Percentiles rank a stretch among this genome's conserved stretches.
Conservation (phyloP, 148 eudicot genomes). For the Salicornia ramosissima region DNA sequence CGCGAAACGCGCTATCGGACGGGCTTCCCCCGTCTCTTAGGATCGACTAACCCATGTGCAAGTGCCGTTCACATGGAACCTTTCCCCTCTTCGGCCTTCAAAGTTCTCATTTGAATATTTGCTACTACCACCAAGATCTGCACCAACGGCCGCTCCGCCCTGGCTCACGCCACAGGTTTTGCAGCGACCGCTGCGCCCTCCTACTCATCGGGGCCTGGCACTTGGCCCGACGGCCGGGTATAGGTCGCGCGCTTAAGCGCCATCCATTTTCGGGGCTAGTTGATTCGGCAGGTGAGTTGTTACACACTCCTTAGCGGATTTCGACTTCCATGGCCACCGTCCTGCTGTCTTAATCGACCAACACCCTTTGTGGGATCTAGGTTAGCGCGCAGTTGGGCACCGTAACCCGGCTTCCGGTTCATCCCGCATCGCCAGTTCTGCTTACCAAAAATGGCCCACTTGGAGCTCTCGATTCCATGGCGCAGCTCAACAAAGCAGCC, state of each 20-base stretch:
- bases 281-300: constrained; percentile 53
- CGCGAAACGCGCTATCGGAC: no score
- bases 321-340: not conserved
- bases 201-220: no score
- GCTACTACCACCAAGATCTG: constrained; percentile 51
- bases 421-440: not conserved
- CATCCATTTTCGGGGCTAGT: constrained; percentile 49
- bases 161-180: no score
- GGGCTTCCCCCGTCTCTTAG: no score
- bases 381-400: constrained; percentile 16
- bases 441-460: no score
- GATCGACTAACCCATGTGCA: constrained; percentile 13
- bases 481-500: no score
- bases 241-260: constrained; percentile 42
- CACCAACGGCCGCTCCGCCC: constrained; percentile 8
- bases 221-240: constrained; percentile 26
- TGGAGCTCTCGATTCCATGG: no score
- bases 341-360: no score
- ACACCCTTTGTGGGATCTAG: constrained; percentile 2
- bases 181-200: no score
- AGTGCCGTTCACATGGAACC: constrained; percentile 47
- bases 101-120: constrained; percentile 48
- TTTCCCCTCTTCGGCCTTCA: constrained; percentile 51
- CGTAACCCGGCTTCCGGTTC: not conserved
- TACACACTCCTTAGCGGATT: not conserved